These are phyloP conservation scores for Boletus pseudo-olivaceus DNA, from an alignment of 768 basidiomycete species.

Conservation along the genomic window DNA sequence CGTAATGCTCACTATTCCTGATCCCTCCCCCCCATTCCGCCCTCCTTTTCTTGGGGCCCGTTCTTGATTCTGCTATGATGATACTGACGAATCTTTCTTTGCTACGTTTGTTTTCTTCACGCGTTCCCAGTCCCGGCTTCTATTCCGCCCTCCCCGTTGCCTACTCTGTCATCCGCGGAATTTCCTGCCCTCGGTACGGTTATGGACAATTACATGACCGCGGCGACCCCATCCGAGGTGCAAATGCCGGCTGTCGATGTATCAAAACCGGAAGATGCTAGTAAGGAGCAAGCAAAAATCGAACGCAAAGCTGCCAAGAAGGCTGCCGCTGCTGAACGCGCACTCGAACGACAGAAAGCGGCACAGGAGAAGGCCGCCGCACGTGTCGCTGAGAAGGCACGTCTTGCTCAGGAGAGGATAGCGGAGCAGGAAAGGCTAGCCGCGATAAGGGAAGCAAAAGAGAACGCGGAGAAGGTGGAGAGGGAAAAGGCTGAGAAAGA, in stretches of 20 bases:
- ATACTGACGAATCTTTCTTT: conserved; percentile 40
- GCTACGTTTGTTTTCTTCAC: conserved; percentile 18
- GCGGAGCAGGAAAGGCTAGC: conserved; percentile 49
- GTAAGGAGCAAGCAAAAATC: conserved; percentile 51
- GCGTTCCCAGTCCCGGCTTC: conserved; percentile 34
- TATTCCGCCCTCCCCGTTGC: conserved; percentile 40
- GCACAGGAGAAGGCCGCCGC: conserved; percentile 58
- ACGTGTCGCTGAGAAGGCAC: conserved; percentile 50
- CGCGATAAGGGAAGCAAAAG: conserved; percentile 37
- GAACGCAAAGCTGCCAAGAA: conserved; percentile 66
- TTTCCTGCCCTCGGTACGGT: conserved; percentile 61
- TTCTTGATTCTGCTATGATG: conserved; percentile 39
- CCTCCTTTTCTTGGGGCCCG: conserved; percentile 36
- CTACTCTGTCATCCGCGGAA: conserved; percentile 61
- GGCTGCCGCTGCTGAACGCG: conserved; percentile 57
- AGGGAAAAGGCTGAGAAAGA: conserved; percentile 39
- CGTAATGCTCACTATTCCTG: conserved; percentile 16
- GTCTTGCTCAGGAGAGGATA: conserved; percentile 50
- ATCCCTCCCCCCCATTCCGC: conserved; percentile 41
- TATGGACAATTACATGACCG: conserved; percentile 8
- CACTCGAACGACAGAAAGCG: conserved; percentile 53
- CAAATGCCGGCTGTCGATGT: conserved; percentile 12
- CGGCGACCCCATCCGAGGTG: conserved; percentile 20
- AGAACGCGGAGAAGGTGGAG: conserved; percentile 33
- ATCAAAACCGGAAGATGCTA: conserved; percentile 32